Conservation (phyloP, 2,329 filamentous ascomycete species). For the Epichloe amarillans region DNA sequence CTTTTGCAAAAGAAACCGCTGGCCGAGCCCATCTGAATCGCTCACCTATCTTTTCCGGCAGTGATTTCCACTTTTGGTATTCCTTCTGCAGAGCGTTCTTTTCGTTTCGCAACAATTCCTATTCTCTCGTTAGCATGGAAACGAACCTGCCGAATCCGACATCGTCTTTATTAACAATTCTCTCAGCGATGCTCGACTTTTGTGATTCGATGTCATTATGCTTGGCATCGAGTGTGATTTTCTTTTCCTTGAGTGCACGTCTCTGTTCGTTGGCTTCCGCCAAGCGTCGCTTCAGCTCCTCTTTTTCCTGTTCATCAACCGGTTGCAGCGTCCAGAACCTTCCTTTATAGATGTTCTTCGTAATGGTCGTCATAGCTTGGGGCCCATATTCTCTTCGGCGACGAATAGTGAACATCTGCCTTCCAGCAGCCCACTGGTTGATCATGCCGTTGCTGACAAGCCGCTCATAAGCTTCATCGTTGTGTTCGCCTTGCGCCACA, state of each 20-base stretch:
- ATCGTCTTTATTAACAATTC: constrained; percentile 19
- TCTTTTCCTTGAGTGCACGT: constrained; percentile 20
- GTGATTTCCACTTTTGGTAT: constrained; percentile 46
- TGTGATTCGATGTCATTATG: constrained; percentile 28
- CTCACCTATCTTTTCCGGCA: constrained; percentile 61
- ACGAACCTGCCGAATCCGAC: constrained; percentile 5
- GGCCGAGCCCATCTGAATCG: not conserved
- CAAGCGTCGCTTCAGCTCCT: constrained; percentile 42
- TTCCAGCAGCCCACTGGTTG: constrained; percentile 55
- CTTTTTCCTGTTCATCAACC: constrained; percentile 53
- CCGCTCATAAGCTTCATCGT: constrained; percentile 52
- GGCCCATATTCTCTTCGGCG: constrained; percentile 72
- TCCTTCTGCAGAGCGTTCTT: constrained; percentile 57
- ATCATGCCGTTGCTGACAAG: constrained; percentile 47
- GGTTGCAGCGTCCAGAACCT: constrained; percentile 65
- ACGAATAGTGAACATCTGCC: constrained; percentile 48
- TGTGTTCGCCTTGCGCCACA: constrained; percentile 49
- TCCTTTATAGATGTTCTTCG: constrained; percentile 47
- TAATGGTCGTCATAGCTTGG: constrained; percentile 55
- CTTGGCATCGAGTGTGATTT: constrained; percentile 23
- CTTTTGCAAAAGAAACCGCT: not conserved
- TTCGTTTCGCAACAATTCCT: constrained; percentile 41
- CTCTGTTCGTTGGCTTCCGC: constrained; percentile 26
- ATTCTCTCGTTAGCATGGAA: constrained; percentile 5
- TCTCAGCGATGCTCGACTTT: constrained; percentile 26